These are phyloP conservation scores for Coix lacrymajobi DNA, from an alignment of 176 grass and related monocot genomes.

Conservation along the genomic window DNA sequence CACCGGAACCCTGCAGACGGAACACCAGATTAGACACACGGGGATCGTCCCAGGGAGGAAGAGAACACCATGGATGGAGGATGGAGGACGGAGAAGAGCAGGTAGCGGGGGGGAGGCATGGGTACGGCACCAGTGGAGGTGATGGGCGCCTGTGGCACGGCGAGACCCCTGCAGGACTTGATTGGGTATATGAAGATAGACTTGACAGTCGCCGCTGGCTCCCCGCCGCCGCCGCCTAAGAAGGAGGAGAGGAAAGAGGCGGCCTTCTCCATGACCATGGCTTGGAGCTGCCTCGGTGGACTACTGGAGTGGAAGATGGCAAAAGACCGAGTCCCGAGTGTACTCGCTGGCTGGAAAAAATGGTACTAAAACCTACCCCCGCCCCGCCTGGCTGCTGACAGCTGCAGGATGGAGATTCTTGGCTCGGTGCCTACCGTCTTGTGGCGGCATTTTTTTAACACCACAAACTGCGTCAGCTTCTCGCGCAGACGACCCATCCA, in stretches of 20 bases:
- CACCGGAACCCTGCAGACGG: constrained; percentile 54
- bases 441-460: too few relatives aligned
- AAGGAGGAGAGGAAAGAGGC: constrained; percentile 53
- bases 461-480: too few relatives aligned
- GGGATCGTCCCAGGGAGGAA: background rate
- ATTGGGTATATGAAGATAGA: constrained; percentile 82
- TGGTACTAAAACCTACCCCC: too few relatives aligned
- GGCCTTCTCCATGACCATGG: constrained; percentile 57
- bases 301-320: background rate
- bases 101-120: background rate
- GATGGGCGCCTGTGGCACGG: constrained; percentile 62
- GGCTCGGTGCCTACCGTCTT: too few relatives aligned
- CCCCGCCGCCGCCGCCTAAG: constrained; percentile 33
- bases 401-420: background rate
- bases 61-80: background rate
- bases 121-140: constrained; percentile 44
- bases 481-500: too few relatives aligned
- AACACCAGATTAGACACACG: background rate
- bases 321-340: background rate
- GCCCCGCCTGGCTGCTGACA: too few relatives aligned
- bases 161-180: constrained; percentile 80
- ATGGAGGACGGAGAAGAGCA: background rate
- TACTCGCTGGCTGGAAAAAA: background rate
- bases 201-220: constrained; percentile 42
- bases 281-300: background rate